Base-by-base conservation (phyloP, 2,329 filamentous ascomycete genomes). In the Rosellinia necatrix region DNA sequence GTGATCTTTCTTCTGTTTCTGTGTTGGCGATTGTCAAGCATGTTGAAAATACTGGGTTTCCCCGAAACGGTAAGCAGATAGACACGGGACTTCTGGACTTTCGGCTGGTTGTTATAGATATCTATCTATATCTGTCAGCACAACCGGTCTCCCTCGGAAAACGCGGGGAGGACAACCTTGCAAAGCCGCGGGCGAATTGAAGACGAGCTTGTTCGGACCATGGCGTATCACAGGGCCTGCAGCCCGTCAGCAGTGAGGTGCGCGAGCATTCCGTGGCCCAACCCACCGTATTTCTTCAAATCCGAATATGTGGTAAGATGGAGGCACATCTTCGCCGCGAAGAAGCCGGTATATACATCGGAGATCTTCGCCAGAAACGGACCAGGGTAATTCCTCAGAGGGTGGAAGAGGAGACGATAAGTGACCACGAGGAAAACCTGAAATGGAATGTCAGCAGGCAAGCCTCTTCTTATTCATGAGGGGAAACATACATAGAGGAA, bases 21-120 rank as follows among this genome's bases (percentile, higher is more conserved):
- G 15, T 63, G 58, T 13, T 15, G 6, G 2, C 30, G 15, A 6
- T 34, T 56, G 52, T 58, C 58, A 21, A 61, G 29, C 9, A 43
- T 30, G 13, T 42, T 61, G 49, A 63, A 61, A 1, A 61, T 38
- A 42, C 43, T 48, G 1, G 35, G 30, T 38, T 56, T 27, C 2
- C 19, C 15, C 6, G 48, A 13, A 12, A 43, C 4, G n/a, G 49
- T 35, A 6, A 53, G 40, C 5, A 19, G 3, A 27, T 62, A 62
- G 2, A 44, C 41, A n/a, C 37, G 27, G 2, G 58, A 55, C 35
- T 63, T 63, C 15, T 30, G 32, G 4, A 61, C 27, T 10, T 44
- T 40, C 3, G n/a, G n/a, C n/a, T 59, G 49, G 21, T 57, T 61
- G 12, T 54, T 38, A 30, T 63, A 60, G 2, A 63, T 59, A 32